Base-by-base conservation (phyloP, 2,329 filamentous ascomycete genomes). In the Dactylellina drechsleri region DNA sequence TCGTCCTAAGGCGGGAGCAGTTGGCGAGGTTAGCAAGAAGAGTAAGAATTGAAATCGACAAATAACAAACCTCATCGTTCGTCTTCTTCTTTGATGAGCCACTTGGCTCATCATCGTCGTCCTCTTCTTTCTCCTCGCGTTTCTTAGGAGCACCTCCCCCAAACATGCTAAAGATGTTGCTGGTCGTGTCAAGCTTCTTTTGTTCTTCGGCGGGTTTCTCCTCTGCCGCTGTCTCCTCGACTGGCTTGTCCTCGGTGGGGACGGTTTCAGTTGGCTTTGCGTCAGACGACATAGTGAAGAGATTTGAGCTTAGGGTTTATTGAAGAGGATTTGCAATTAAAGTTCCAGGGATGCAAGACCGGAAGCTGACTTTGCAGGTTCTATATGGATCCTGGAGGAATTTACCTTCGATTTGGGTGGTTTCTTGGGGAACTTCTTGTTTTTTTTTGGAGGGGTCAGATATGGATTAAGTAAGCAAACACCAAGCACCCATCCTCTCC, bases 61-160 rank as follows among this genome's bases (percentile, higher is more conserved):
- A 41, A 13, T 0, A 23, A 49, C 50, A 72, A 79, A 90, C 90
- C 50, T 68, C 71, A 8, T 75, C 71, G 4, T 89, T 88, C 3
- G 86, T 83, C 59, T 81, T 84, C 73, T 85, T 85, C 80, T 88
- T 88, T 77, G 83, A 68, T 18, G 71, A 75, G 36, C 64, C 83
- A 60, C 83, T 83, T 13, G 84, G 83, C 45, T 86, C 86, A 66
- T 87, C 87, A 53, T 84, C 86, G 77, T 87, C 89, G 79, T 91
- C 92, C 81, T 92, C 91, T 36, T 91, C 85, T 73, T 92, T 90
- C 77, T 89, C 89, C 87, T 95, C 96, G 87, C 92, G 93, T 85
- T 95, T 92, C 86, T 97, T 98, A 89, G 96, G 96, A 76, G 92
- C 92, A 77, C 95, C 95, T 77, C 95, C 95, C 80, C 95, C 95